phyloP scores from a whole-genome alignment of 129 eudicot species.

The Escallonia rubra region DNA sequence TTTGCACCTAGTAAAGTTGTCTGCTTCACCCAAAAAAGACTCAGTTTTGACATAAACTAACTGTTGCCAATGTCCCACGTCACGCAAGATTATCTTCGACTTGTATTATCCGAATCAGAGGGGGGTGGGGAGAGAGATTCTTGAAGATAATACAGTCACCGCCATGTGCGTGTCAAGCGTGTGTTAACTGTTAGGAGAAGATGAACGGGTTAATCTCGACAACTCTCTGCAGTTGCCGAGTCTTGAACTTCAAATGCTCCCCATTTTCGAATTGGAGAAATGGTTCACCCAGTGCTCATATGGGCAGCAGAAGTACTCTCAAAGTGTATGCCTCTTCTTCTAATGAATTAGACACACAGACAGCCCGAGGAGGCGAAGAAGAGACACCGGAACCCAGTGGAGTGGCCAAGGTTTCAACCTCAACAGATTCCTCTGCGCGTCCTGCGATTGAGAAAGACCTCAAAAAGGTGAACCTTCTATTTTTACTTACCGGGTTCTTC shows the following conservation, averaged over 20 bases:
- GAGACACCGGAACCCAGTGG: not conserved
- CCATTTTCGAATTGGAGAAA: conserved; percentile 13
- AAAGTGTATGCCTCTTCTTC: conserved; percentile 25
- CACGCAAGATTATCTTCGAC: too few species aligned
- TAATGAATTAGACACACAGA: conserved; percentile 41
- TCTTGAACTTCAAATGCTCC: conserved; percentile 18
- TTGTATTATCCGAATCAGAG: too few species aligned
- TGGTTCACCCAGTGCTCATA: not conserved
- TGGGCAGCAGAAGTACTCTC: conserved; percentile 12
- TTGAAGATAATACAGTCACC: too few species aligned
- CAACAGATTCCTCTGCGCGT: too few species aligned
- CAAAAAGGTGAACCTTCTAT: conserved; percentile 45
- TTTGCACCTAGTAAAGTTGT: too few species aligned
- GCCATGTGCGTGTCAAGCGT: too few species aligned
- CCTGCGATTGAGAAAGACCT: conserved; percentile 58
- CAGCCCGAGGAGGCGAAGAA: conserved; percentile 1
- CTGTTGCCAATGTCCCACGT: too few species aligned
- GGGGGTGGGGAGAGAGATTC: too few species aligned
- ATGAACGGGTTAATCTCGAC: conserved; percentile 48
- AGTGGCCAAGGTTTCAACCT: conserved; percentile 5
- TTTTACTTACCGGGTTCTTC: not conserved
- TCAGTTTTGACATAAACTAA: too few species aligned
- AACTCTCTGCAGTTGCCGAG: conserved; percentile 23
- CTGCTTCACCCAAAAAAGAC: too few species aligned
- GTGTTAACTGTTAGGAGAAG: conserved; percentile 10